These are phyloP conservation scores for Geotrichum reessii DNA, from an alignment of 1,139 yeast genomes.

Conservation along the genomic window DNA sequence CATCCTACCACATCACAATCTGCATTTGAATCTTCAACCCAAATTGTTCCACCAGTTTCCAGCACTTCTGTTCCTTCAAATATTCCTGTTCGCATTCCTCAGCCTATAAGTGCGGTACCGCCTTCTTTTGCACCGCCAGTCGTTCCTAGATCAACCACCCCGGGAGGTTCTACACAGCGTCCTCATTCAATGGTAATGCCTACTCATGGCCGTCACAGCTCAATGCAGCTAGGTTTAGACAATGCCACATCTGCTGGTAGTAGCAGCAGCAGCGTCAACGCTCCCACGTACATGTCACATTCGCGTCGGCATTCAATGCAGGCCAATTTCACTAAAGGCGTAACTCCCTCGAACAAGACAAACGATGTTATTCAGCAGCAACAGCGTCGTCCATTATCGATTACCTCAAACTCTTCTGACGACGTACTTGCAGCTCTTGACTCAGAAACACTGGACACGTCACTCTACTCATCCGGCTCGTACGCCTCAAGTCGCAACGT, in stretches of 20 bases:
- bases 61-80: constrained; percentile 4
- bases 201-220: constrained; percentile 6
- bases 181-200: constrained; percentile 4
- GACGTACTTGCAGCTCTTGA: constrained; percentile 17
- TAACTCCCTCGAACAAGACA: constrained; percentile 14
- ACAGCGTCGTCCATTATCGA: constrained; percentile 9
- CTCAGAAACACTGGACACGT: not conserved
- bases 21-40: constrained; percentile 14
- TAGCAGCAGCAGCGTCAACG: not conserved
- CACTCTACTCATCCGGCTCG: constrained; percentile 24
- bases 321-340: constrained; percentile 26
- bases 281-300: constrained; percentile 20
- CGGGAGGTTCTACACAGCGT: constrained; percentile 2
- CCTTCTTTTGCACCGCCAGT: constrained; percentile 8
- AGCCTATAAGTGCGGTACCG: not conserved
- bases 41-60: constrained; percentile 8
- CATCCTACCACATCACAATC: constrained; percentile 10
- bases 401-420: constrained; percentile 12
- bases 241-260: constrained; percentile 1
- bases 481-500: constrained; percentile 19
- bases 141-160: constrained; percentile 8
- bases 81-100: constrained; percentile 3
- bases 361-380: constrained; percentile 8
- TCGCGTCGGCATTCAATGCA: constrained; percentile 31
- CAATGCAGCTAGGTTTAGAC: constrained; percentile 7